Percentiles rank a stretch among this genome's conserved stretches.
These are phyloP conservation scores for Schizopora paradoxa DNA, from an alignment of 1,284 basidiomycete genomes.

Conservation along the genomic window DNA sequence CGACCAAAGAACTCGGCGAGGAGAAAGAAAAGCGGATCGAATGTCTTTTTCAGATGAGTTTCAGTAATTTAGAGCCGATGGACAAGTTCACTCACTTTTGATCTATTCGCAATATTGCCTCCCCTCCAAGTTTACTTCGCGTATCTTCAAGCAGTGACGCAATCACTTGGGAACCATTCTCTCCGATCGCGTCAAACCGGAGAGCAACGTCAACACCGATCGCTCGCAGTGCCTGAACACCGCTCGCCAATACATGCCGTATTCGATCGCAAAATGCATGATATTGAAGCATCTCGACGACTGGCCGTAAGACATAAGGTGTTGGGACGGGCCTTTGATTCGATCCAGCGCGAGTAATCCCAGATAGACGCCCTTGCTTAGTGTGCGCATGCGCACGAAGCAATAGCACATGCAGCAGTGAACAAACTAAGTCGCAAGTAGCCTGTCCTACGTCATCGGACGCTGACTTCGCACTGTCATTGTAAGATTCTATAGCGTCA, in stretches of 20 bases:
- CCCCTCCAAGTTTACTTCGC: slow-evolving; percentile 48
- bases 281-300: slow-evolving; percentile 74
- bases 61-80: neutral
- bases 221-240: slow-evolving; percentile 40
- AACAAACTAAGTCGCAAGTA: slow-evolving; percentile 67
- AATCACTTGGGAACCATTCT: slow-evolving; percentile 55
- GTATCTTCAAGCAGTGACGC: slow-evolving; percentile 34
- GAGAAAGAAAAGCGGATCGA: slow-evolving; percentile 66
- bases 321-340: slow-evolving; percentile 27
- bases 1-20: slow-evolving; percentile 65
- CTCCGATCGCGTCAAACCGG: slow-evolving; percentile 59
- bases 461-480: slow-evolving; percentile 8
- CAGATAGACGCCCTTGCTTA: slow-evolving; percentile 46
- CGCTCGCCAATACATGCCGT: slow-evolving; percentile 48
- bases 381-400: slow-evolving; percentile 52
- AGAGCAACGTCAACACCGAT: slow-evolving; percentile 56
- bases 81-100: slow-evolving; percentile 39
- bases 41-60: slow-evolving; percentile 39
- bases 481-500: slow-evolving; percentile 18
- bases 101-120: slow-evolving; percentile 63
- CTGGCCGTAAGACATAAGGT: slow-evolving; percentile 47
- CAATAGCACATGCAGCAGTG: slow-evolving; percentile 55
- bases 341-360: slow-evolving; percentile 5
- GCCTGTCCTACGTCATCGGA: slow-evolving; percentile 29
- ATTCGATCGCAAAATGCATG: slow-evolving; percentile 63